Conservation (phyloP, 257 asterid genomes). For the Solanum phureja region DNA sequence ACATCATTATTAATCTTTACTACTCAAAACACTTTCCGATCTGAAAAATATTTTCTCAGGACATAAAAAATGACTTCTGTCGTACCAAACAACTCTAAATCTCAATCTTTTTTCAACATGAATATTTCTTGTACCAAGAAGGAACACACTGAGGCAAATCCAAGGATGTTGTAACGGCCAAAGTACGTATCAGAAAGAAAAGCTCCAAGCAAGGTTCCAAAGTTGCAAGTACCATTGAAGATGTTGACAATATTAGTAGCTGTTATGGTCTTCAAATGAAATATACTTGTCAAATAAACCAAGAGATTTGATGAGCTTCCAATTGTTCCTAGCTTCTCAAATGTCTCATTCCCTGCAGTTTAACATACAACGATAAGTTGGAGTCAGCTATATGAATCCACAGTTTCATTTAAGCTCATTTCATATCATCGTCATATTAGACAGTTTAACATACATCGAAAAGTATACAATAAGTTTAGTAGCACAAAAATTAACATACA, state of each 20-base stretch:
- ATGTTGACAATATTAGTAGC: slow-evolving; percentile 22
- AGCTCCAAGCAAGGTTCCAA: slow-evolving; percentile 25
- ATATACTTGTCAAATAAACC: slow-evolving; percentile 22
- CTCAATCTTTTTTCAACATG: background rate
- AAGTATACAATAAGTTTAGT: background rate
- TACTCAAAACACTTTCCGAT: background rate
- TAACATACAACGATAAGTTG: background rate
- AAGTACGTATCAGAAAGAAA: slow-evolving; percentile 21
- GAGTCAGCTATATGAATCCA: background rate
- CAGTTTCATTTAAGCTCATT: background rate
- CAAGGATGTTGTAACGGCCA: slow-evolving; percentile 25
- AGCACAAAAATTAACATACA: background rate
- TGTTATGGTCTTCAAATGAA: slow-evolving; percentile 16
- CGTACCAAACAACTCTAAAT: background rate
- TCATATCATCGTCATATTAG: background rate
- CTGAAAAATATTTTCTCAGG: background rate
- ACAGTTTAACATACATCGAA: background rate
- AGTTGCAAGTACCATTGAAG: slow-evolving; percentile 23
- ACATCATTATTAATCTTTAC: background rate
- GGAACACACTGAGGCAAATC: slow-evolving; percentile 17
- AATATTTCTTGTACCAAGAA: slow-evolving; percentile 7
- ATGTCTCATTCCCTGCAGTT: slow-evolving; percentile 20
- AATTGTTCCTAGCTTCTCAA: slow-evolving; percentile 26
- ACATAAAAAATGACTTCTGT: background rate
- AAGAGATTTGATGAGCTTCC: slow-evolving; percentile 20